phyloP scores from a whole-genome alignment of 257 asterid genomes.

The Solanum medicagineum region DNA sequence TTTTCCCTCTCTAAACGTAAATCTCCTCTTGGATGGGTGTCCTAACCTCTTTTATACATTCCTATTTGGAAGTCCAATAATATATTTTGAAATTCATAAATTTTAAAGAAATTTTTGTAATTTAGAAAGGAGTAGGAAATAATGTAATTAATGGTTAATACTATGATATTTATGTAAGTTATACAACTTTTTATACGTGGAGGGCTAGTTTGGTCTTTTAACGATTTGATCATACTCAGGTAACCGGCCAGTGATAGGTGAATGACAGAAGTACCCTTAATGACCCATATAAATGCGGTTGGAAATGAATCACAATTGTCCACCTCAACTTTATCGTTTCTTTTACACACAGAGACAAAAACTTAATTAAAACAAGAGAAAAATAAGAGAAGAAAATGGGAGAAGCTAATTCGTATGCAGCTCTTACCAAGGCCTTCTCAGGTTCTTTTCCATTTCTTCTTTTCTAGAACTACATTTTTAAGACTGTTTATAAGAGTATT shows the following conservation, averaged over 20 bases:
- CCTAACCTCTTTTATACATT: no score
- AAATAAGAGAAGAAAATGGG: slow-evolving; percentile 23
- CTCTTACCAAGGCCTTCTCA: slow-evolving; percentile 59
- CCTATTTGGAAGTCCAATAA: no score
- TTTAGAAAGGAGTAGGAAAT: no score
- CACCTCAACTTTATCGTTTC: neutral
- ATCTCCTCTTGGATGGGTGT: no score
- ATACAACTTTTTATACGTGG: no score
- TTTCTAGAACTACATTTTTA: neutral
- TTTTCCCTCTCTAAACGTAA: no score
- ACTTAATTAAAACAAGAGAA: neutral
- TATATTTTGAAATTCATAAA: no score
- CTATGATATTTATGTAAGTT: no score
- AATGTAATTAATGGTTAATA: no score
- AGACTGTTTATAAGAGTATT: neutral
- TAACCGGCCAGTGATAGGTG: neutral
- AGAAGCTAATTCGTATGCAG: slow-evolving; percentile 35
- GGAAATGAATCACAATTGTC: neutral
- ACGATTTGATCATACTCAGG: neutral
- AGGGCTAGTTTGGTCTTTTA: neutral
- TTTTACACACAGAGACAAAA: neutral
- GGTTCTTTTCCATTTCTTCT: slow-evolving; percentile 18
- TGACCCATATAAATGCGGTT: neutral
- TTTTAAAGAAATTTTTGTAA: no score
- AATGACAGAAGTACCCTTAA: neutral